Percentiles rank a stretch among this genome's conserved stretches.
These are phyloP conservation scores for Rubia tinctorum DNA, from an alignment of 305 asterid genomes.

Conservation along the genomic window DNA sequence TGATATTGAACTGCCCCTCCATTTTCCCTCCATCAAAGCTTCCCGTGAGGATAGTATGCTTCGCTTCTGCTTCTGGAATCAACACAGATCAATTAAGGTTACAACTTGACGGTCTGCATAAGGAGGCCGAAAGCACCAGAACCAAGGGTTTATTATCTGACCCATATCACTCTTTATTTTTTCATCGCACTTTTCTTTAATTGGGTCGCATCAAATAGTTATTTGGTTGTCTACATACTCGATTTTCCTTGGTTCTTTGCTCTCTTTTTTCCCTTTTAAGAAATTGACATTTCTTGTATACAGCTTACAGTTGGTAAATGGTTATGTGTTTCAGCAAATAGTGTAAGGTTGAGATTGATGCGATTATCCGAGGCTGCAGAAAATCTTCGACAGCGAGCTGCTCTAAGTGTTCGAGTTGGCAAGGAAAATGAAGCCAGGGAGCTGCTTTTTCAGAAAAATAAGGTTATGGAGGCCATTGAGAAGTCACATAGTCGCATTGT, in stretches of 20 bases:
- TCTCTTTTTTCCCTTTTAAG: neutral
- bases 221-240: neutral
- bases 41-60: slow-evolving; percentile 21
- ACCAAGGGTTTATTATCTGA: slow-evolving; percentile 21
- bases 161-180: neutral
- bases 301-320: slow-evolving; percentile 18
- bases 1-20: slow-evolving; percentile 28
- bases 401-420: slow-evolving; percentile 61
- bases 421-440: slow-evolving; percentile 85
- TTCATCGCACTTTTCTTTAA: neutral
- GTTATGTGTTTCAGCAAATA: slow-evolving; percentile 55
- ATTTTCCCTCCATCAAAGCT: slow-evolving; percentile 22
- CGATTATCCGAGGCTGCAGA: slow-evolving; percentile 91
- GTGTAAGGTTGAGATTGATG: slow-evolving; percentile 72
- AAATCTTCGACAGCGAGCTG: slow-evolving; percentile 77
- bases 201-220: slow-evolving; percentile 3
- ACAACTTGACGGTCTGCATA: slow-evolving; percentile 32
- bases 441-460: slow-evolving; percentile 72
- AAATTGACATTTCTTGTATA: slow-evolving; percentile 1
- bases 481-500: slow-evolving; percentile 74
- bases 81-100: slow-evolving; percentile 28
- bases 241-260: neutral
- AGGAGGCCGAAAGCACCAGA: slow-evolving; percentile 36
- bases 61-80: slow-evolving; percentile 23
- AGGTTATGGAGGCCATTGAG: slow-evolving; percentile 86